These are phyloP conservation scores for Avena eriantha DNA, from an alignment of 176 grass and related monocot genomes.

Conservation along the genomic window DNA sequence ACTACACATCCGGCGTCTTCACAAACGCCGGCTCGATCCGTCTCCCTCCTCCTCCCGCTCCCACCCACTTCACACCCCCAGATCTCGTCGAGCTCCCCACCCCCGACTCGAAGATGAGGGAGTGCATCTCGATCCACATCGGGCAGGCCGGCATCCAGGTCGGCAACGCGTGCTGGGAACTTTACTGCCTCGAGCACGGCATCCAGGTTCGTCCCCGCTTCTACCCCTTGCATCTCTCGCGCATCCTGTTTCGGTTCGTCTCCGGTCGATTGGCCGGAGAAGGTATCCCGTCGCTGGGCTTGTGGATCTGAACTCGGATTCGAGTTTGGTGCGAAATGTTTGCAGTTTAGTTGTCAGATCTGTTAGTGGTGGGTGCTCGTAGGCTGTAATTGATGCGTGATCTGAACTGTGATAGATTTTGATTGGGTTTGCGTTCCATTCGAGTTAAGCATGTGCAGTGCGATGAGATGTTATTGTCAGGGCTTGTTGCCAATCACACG, in stretches of 20 bases:
- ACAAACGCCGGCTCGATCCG: constrained; percentile 31
- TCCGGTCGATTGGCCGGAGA: neutral
- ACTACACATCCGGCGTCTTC: constrained; percentile 61
- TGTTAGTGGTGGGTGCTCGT: neutral
- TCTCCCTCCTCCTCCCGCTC: neutral
- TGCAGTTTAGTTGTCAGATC: constrained; percentile 1
- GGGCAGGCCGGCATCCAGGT: constrained; percentile 89
- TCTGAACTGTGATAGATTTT: neutral
- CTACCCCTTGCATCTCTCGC: neutral
- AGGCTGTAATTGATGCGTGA: neutral
- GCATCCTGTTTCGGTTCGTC: too few species aligned
- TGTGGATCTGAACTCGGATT: neutral
- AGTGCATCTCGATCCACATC: constrained; percentile 93
- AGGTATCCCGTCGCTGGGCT: neutral
- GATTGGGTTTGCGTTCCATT: neutral
- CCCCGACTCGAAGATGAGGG: constrained; percentile 63
- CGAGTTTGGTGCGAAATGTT: neutral
- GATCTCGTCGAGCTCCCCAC: neutral
- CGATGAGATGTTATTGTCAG: neutral
- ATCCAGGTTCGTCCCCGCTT: constrained; percentile 44
- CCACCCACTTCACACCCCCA: neutral
- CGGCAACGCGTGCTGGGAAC: constrained; percentile 71
- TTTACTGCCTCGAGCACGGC: constrained; percentile 82
- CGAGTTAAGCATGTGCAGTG: neutral
- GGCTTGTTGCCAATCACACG: neutral